A percentile compares a stretch with the other conserved stretches of the same genome.
Evolutionary conservation across 106 monocot genomes (phyloP).

Genomic region (Xerophyta viscosa): DNA sequence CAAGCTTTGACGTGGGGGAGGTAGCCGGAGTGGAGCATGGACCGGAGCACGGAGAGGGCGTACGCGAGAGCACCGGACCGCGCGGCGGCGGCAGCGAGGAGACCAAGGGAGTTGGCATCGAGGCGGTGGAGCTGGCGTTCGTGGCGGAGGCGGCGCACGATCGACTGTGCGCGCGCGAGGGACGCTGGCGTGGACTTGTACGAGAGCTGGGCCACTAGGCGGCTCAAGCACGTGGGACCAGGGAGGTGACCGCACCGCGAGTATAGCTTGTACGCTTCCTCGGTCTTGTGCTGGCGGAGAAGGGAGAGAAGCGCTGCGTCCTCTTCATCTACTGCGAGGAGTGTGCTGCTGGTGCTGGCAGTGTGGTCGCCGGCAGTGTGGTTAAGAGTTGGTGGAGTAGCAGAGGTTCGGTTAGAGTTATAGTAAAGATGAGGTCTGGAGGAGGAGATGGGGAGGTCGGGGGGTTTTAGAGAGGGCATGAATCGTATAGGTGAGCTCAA

Average conservation of each 20-base stretch:
- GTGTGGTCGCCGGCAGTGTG: background rate
- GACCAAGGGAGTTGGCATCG: slow-evolving; percentile 74
- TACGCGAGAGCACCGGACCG: slow-evolving; percentile 17
- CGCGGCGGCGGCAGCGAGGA: slow-evolving; percentile 54
- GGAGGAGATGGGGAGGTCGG: background rate
- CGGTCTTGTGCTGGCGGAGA: slow-evolving; percentile 57
- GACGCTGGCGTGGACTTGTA: slow-evolving; percentile 43
- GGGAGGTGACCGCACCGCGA: slow-evolving; percentile 39
- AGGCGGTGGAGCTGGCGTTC: slow-evolving; percentile 55
- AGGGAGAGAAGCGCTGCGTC: slow-evolving; percentile 51
- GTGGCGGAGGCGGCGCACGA: slow-evolving; percentile 57
- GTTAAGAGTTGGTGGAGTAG: background rate
- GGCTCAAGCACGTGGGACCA: slow-evolving; percentile 52
- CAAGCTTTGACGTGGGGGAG: slow-evolving; percentile 88
- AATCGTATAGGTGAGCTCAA: background rate
- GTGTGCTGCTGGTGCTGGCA: background rate
- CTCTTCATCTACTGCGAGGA: too few species aligned
- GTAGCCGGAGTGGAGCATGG: slow-evolving; percentile 41
- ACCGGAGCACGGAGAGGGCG: slow-evolving; percentile 31
- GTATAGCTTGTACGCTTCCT: slow-evolving; percentile 54
- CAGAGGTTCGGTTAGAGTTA: background rate
- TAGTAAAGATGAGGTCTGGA: background rate
- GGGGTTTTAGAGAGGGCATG: slow-evolving; percentile 1
- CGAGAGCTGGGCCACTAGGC: slow-evolving; percentile 79
- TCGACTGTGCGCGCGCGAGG: slow-evolving; percentile 61